phyloP scores from a whole-genome alignment of 2,329 filamentous ascomycete genomes.

The Fusarium compactum region DNA sequence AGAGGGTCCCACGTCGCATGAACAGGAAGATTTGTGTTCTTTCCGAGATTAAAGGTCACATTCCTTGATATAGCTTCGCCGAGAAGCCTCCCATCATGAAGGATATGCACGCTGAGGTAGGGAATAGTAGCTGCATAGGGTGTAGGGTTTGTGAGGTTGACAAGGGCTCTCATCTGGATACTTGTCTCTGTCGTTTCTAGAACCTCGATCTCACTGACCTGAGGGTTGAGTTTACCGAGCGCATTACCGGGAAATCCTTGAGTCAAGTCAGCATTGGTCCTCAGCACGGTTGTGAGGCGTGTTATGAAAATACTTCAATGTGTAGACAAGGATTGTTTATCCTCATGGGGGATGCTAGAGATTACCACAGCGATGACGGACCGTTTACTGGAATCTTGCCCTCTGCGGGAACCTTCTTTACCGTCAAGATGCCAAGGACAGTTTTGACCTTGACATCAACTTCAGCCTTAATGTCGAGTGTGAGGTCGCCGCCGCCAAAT shows the following conservation, averaged over 20 bases:
- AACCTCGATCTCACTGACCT: conserved; percentile 78
- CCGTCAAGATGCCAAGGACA: conserved; percentile 80
- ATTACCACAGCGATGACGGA: conserved; percentile 74
- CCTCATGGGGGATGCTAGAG: conserved; percentile 45
- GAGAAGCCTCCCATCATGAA: conserved; percentile 78
- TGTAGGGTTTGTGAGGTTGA: conserved; percentile 93
- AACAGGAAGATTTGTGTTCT: conserved; percentile 77
- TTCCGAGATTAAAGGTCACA: conserved; percentile 73
- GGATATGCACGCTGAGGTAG: conserved; percentile 79
- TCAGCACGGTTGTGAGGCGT: conserved; percentile 41
- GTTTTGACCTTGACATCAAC: conserved; percentile 88
- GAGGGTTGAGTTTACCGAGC: conserved; percentile 65
- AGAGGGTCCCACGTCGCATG: conserved; percentile 80
- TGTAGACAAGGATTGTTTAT: conserved; percentile 41
- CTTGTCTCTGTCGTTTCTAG: conserved; percentile 78
- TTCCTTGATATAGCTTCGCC: conserved; percentile 79
- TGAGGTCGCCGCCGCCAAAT: conserved; percentile 77
- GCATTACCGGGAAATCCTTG: conserved; percentile 70
- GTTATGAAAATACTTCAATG: conserved; percentile 49
- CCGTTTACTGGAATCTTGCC: conserved; percentile 92
- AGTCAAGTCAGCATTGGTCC: conserved; percentile 51
- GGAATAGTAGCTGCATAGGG: conserved; percentile 87
- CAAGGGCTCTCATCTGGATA: conserved; percentile 75
- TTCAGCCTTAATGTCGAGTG: conserved; percentile 79
- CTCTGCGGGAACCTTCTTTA: conserved; percentile 87